phyloP scores from a whole-genome alignment of 1,139 yeast species.

The Kodamaea sp. region DNA sequence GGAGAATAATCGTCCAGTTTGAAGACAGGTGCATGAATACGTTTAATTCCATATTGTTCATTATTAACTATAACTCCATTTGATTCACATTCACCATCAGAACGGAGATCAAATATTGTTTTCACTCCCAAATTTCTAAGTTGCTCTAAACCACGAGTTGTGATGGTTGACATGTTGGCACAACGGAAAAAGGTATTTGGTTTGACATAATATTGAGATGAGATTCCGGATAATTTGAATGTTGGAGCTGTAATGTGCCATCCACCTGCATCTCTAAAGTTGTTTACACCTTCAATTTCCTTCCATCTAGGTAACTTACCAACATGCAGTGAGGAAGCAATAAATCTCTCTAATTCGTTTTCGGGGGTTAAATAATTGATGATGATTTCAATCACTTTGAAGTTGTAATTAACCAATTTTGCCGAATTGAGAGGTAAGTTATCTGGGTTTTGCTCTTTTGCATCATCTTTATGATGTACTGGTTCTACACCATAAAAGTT shows the following conservation, averaged over 20 bases:
- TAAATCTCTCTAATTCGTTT: constrained; percentile 52
- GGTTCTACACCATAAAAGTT: constrained; percentile 59
- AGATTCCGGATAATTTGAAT: constrained; percentile 13
- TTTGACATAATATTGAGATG: constrained; percentile 39
- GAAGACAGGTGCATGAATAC: constrained; percentile 61
- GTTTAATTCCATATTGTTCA: constrained; percentile 42
- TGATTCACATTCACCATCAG: constrained; percentile 53
- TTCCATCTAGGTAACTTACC: constrained; percentile 54
- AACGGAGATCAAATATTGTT: constrained; percentile 66
- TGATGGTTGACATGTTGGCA: constrained; percentile 55
- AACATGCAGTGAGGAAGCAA: constrained; percentile 31
- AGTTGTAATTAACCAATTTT: constrained; percentile 53
- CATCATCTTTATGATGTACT: constrained; percentile 18
- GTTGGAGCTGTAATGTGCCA: constrained; percentile 46
- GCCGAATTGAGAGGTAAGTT: constrained; percentile 43
- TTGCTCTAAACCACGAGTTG: constrained; percentile 41
- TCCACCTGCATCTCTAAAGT: constrained; percentile 82
- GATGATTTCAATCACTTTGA: constrained; percentile 50
- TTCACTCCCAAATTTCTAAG: constrained; percentile 47
- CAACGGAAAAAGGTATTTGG: constrained; percentile 59
- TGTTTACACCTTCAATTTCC: constrained; percentile 60
- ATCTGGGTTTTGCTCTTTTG: constrained; percentile 32
- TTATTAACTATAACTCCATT: constrained; percentile 44
- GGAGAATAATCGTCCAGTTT: constrained; percentile 60
- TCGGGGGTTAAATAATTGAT: constrained; percentile 50